phyloP scores from a whole-genome alignment of 2,329 filamentous ascomycete genomes.

The Alternaria metachromatica region DNA sequence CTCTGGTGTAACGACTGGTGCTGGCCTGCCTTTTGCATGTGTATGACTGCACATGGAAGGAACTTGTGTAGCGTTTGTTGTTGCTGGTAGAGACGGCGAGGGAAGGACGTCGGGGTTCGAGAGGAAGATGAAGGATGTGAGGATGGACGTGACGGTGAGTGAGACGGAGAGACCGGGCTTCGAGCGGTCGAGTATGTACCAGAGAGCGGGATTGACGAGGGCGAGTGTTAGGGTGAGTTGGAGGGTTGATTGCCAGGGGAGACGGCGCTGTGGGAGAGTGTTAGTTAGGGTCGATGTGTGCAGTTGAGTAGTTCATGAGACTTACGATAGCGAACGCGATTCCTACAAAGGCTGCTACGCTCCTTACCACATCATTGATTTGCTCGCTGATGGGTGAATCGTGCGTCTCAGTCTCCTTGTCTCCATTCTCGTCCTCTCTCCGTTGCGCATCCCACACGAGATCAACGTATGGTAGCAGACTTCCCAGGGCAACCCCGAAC shows the following conservation, averaged over 20 bases:
- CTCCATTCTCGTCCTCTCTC: conserved; percentile 32
- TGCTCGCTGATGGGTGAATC: conserved; percentile 61
- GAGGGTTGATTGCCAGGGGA: conserved; percentile 93
- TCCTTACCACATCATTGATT: conserved; percentile 76
- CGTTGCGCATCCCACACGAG: conserved; percentile 68
- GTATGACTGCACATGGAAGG: conserved; percentile 12
- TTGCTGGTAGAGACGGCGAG: conserved; percentile 32
- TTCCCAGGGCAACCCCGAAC: conserved; percentile 78
- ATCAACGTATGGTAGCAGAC: conserved; percentile 84
- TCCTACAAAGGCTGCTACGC: conserved; percentile 73
- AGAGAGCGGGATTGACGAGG: conserved; percentile 89
- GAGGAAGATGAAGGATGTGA: conserved; percentile 75
- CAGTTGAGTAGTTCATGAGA: conserved; percentile 21
- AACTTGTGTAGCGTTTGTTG: conserved; percentile 33
- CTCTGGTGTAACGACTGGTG: conserved; percentile 13
- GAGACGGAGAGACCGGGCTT: conserved; percentile 83
- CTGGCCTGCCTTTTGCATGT: neutral
- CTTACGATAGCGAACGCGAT: conserved; percentile 84
- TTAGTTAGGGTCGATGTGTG: conserved; percentile 4
- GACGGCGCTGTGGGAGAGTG: conserved; percentile 69
- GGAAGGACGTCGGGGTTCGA: conserved; percentile 82
- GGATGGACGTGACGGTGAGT: conserved; percentile 72
- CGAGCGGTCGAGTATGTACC: conserved; percentile 95
- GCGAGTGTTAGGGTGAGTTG: conserved; percentile 90
- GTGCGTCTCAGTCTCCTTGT: conserved; percentile 39